A percentile compares a stretch with the other conserved stretches of the same genome.
Conservation (phyloP, 495 filamentous ascomycete genomes). For the Penicillium bovifimosum region DNA sequence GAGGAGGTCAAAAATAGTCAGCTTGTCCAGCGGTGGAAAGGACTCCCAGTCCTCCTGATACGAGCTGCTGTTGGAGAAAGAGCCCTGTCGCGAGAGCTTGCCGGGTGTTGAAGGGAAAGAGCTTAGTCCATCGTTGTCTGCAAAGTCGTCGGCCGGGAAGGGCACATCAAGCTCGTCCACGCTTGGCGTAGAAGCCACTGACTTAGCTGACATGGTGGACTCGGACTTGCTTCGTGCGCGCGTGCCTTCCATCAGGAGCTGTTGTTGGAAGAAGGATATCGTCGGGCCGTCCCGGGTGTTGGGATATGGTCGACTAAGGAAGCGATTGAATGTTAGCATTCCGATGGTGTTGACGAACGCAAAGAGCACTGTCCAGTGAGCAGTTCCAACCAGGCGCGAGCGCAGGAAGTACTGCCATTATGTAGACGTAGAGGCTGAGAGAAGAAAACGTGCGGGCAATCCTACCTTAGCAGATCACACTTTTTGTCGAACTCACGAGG, state of each 20-base stretch:
- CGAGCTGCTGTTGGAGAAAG: constrained; percentile 70
- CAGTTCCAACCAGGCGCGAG: not conserved
- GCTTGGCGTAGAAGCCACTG: constrained; percentile 25
- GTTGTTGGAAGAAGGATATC: constrained; percentile 41
- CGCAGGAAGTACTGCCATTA: not conserved
- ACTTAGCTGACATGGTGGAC: constrained; percentile 19
- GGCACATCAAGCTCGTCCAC: constrained; percentile 20
- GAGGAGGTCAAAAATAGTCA: constrained; percentile 87
- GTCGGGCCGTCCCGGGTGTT: constrained; percentile 38
- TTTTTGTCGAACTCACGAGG: constrained; percentile 13
- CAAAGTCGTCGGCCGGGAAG: constrained; percentile 19
- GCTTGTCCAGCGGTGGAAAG: constrained; percentile 80
- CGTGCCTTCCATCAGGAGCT: constrained; percentile 38
- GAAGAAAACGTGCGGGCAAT: not conserved
- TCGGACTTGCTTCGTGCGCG: constrained; percentile 27
- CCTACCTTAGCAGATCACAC: constrained; percentile 15
- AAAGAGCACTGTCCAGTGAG: not conserved
- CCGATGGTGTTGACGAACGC: constrained; percentile 23
- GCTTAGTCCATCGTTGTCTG: constrained; percentile 32
- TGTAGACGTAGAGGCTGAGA: constrained; percentile 7
- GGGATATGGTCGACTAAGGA: constrained; percentile 40
- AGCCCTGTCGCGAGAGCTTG: constrained; percentile 60
- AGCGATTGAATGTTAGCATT: constrained; percentile 43
- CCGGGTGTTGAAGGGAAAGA: constrained; percentile 35
- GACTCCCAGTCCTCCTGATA: constrained; percentile 87